Percentiles rank a stretch among this genome's conserved stretches.
Evolutionary conservation across 192 early-diverging fungal genomes (phyloP).

Genomic region (Phlyctochytrium planicorne): DNA sequence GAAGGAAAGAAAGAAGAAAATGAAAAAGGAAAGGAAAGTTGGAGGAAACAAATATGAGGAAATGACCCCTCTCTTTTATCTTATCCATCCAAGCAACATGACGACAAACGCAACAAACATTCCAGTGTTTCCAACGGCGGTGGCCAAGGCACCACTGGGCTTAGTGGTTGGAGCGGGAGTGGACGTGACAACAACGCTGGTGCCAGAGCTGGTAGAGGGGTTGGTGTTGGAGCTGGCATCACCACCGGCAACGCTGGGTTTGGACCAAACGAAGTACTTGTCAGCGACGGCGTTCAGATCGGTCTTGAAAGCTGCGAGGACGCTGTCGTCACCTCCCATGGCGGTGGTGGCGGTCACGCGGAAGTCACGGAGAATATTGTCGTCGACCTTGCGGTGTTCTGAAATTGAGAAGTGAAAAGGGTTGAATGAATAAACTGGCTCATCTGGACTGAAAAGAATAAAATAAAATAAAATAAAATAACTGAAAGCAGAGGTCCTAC

Average conservation of each 20-base stretch:
- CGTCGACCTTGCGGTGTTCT: background rate
- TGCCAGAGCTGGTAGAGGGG: background rate
- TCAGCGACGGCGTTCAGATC: background rate
- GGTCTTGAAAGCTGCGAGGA: background rate
- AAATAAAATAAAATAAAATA: too few relatives aligned
- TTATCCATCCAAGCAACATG: background rate
- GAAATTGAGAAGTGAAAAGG: too few relatives aligned
- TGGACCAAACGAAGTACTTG: background rate
- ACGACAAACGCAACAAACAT: background rate
- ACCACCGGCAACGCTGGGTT: too few relatives aligned
- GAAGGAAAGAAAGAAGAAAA: background rate
- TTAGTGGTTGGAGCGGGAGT: background rate
- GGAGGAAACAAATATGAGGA: too few relatives aligned
- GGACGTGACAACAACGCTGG: background rate
- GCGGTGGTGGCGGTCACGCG: background rate
- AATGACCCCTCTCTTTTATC: too few relatives aligned
- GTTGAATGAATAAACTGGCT: too few relatives aligned
- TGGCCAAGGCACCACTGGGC: background rate
- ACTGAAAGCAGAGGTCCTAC: too few relatives aligned
- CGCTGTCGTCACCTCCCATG: background rate
- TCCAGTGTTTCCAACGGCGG: background rate
- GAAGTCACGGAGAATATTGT: background rate
- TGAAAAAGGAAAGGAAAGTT: background rate
- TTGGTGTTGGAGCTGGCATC: background rate
- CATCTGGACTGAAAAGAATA: too few relatives aligned